Evolutionary conservation across 257 asterid genomes (phyloP).

Genomic region (Capsicum pubescens): DNA sequence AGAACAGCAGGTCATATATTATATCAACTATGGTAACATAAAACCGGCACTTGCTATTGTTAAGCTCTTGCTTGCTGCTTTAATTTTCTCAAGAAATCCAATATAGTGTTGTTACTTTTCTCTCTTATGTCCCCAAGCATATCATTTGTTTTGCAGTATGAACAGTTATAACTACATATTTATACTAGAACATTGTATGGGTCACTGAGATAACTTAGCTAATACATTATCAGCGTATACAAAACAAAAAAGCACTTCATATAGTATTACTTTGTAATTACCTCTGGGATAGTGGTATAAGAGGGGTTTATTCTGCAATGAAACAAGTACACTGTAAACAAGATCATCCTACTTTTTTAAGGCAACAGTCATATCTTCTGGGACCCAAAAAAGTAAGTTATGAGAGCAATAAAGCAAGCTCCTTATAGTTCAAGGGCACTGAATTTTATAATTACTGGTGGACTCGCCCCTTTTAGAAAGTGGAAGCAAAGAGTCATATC

Average conservation of each 20-base stretch:
- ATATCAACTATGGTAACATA: neutral
- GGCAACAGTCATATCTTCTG: conserved; percentile 38
- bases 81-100: neutral
- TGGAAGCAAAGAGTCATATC: conserved; percentile 34
- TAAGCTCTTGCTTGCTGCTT: conserved; percentile 2
- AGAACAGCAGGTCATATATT: neutral
- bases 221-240: neutral
- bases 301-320: conserved; percentile 41
- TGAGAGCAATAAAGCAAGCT: conserved; percentile 38
- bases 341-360: conserved; percentile 37
- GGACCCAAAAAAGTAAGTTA: conserved; percentile 43
- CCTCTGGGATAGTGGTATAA: conserved; percentile 41
- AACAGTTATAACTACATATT: neutral
- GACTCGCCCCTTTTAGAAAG: conserved; percentile 43
- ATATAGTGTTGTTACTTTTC: neutral
- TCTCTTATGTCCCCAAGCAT: neutral
- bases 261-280: neutral
- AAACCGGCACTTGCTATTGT: neutral
- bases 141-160: conserved; percentile 7
- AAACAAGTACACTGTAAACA: conserved; percentile 46
- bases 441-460: conserved; percentile 46
- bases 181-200: neutral
- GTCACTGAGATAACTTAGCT: neutral
- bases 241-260: neutral
- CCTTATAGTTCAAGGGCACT: conserved; percentile 46